A percentile compares a stretch with the other conserved stretches of the same genome.
Conservation (phyloP, 192 early-diverging fungal genomes). For the Podila minutissima region DNA sequence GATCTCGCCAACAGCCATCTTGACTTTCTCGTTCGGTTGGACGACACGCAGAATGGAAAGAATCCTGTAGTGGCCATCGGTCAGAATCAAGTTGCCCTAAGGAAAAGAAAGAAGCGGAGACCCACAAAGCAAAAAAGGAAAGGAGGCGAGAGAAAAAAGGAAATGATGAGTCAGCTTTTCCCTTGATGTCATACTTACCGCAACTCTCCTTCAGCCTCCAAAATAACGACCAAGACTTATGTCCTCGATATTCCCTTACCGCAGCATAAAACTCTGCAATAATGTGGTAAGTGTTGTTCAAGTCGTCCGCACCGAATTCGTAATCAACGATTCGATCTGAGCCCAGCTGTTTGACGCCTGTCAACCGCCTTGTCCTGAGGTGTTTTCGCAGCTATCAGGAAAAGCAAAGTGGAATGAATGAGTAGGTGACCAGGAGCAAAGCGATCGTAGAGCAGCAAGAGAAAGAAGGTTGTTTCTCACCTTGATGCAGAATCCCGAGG, state of each 20-base stretch:
- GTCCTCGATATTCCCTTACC: slow-evolving; percentile 43
- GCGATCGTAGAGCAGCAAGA: background rate
- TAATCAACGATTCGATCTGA: slow-evolving; percentile 94
- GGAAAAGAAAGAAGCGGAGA: slow-evolving; percentile 3
- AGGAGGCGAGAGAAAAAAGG: background rate
- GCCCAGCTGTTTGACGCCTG: slow-evolving; percentile 84
- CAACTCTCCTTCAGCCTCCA: too few relatives aligned
- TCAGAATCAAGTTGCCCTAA: slow-evolving; percentile 96
- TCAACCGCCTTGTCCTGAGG: slow-evolving; percentile 82
- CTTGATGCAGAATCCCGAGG: slow-evolving; percentile 89
- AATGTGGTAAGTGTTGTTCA: slow-evolving; percentile 72
- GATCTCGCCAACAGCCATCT: slow-evolving; percentile 86
- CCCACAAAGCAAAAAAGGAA: background rate
- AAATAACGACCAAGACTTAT: too few relatives aligned
- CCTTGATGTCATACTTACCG: too few relatives aligned
- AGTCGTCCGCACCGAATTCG: slow-evolving; percentile 80
- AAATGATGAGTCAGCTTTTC: background rate
- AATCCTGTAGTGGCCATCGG: slow-evolving; percentile 87
- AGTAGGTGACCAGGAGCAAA: background rate
- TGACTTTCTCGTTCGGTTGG: slow-evolving; percentile 75
- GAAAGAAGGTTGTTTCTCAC: slow-evolving; percentile 26
- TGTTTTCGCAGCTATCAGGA: slow-evolving; percentile 84
- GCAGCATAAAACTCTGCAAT: slow-evolving; percentile 84
- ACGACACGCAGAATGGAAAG: slow-evolving; percentile 89
- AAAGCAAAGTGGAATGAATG: background rate